phyloP scores from a whole-genome alignment of 2,329 filamentous ascomycete species.

The Neophaeococcomyces mojaviensis region DNA sequence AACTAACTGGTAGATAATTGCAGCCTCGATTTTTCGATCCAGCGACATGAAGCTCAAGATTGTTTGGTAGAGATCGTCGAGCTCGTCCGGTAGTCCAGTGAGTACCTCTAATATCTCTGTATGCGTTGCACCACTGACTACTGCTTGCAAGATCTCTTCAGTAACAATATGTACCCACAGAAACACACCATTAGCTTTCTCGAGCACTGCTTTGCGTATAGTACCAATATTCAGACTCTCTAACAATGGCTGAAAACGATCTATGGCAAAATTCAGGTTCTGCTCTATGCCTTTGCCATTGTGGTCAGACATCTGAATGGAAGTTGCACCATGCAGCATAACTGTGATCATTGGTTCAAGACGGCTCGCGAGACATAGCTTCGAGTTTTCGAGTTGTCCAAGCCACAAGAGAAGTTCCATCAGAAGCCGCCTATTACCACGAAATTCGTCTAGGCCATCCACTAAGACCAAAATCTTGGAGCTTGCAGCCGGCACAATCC shows the following conservation, averaged over 20 bases:
- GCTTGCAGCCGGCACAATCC: neutral
- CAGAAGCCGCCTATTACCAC: neutral
- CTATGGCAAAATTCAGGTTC: neutral
- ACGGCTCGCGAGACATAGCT: constrained; percentile 11
- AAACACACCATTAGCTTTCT: constrained; percentile 38
- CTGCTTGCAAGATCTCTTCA: neutral
- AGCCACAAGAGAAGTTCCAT: neutral
- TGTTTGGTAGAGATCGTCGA: neutral
- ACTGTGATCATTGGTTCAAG: constrained; percentile 8
- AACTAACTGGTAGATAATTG: neutral
- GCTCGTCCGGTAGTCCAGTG: neutral
- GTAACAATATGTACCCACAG: constrained; percentile 39
- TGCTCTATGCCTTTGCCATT: constrained; percentile 6
- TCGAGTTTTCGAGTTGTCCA: neutral
- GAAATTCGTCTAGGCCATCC: constrained; percentile 1
- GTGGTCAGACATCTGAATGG: constrained; percentile 7
- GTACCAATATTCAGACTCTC: neutral
- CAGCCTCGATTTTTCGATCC: neutral
- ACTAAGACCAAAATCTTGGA: neutral
- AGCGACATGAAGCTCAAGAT: neutral
- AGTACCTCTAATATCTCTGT: neutral
- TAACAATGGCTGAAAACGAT: too few species aligned
- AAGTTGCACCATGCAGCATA: constrained; percentile 1
- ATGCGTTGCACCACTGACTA: neutral
- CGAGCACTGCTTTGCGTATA: constrained; percentile 27